Conservation (phyloP, 441 rosid genomes). For the Eruca vesicaria region DNA sequence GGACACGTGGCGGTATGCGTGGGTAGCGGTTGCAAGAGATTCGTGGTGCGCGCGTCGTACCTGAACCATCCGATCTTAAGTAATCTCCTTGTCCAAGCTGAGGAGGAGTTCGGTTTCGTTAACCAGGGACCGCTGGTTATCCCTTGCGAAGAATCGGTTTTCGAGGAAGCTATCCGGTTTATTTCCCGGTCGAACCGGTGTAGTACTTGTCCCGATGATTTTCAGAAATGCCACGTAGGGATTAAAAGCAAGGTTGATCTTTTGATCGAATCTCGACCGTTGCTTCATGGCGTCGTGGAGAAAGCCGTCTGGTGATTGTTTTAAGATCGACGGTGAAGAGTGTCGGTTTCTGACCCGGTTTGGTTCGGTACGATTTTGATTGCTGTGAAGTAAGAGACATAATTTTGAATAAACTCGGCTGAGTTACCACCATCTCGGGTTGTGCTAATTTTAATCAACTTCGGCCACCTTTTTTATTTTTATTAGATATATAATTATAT, state of each 20-base stretch:
- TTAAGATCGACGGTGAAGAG: constrained; percentile 7
- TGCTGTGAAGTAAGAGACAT: too few species aligned
- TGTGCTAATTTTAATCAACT: constrained; percentile 13
- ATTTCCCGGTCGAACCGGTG: constrained; percentile 49
- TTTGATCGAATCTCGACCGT: constrained; percentile 68
- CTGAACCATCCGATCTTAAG: constrained; percentile 82
- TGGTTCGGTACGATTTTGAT: constrained; percentile 44
- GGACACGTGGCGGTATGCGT: constrained; percentile 93
- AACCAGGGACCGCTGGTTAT: constrained; percentile 76
- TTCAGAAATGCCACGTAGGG: constrained; percentile 50
- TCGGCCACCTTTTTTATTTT: background rate
- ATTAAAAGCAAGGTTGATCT: constrained; percentile 44
- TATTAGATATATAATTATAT: too few species aligned
- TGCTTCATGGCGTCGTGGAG: constrained; percentile 55
- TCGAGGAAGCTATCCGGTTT: constrained; percentile 67
- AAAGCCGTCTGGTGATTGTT: constrained; percentile 44
- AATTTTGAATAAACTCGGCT: constrained; percentile 14
- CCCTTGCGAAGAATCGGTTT: constrained; percentile 86
- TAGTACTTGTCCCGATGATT: constrained; percentile 47
- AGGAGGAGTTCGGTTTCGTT: constrained; percentile 84
- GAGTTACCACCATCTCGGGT: constrained; percentile 19
- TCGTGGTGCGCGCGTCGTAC: constrained; percentile 78
- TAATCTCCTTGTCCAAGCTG: constrained; percentile 65
- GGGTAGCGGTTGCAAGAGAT: constrained; percentile 66
- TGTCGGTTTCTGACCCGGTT: constrained; percentile 36